phyloP scores from a whole-genome alignment of 164 flowering plant species.

The Platanus orientalis region DNA sequence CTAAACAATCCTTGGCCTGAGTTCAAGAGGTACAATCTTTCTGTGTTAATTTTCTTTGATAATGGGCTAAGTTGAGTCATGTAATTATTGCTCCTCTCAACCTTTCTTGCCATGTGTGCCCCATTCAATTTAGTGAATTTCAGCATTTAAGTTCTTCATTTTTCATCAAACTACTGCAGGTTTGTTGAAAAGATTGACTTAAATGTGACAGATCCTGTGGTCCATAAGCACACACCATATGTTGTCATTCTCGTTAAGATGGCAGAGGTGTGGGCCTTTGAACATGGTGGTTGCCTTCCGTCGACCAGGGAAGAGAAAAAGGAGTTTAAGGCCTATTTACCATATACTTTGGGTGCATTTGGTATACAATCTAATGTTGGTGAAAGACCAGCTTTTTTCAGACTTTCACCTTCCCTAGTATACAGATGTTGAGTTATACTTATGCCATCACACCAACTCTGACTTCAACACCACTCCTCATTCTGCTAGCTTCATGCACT shows the following conservation, averaged over 20 bases:
- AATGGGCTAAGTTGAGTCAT: no score
- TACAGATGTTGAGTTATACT: no score
- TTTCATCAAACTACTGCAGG: constrained; percentile 26
- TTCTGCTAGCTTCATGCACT: no score
- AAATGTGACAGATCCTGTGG: constrained; percentile 68
- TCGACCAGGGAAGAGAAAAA: constrained; percentile 87
- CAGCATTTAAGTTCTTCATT: constrained; percentile 9
- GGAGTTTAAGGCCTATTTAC: constrained; percentile 96
- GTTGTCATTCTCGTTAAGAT: constrained; percentile 89
- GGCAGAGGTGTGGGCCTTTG: constrained; percentile 81
- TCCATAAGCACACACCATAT: constrained; percentile 93
- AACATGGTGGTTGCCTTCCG: constrained; percentile 71
- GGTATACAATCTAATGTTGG: no score
- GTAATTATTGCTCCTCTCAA: neutral
- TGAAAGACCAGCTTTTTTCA: no score
- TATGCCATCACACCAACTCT: no score
- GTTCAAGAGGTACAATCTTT: constrained; percentile 50
- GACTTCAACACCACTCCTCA: no score
- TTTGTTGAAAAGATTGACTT: constrained; percentile 83
- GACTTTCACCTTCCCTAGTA: no score
- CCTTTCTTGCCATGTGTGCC: neutral
- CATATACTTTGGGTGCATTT: no score
- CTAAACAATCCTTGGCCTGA: constrained; percentile 97
- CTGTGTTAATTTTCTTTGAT: neutral
- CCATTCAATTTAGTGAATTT: neutral